A percentile compares a stretch with the other conserved stretches of the same genome.
Conservation (phyloP, 75 land plant genomes). For the Pinus tabuliformis region DNA sequence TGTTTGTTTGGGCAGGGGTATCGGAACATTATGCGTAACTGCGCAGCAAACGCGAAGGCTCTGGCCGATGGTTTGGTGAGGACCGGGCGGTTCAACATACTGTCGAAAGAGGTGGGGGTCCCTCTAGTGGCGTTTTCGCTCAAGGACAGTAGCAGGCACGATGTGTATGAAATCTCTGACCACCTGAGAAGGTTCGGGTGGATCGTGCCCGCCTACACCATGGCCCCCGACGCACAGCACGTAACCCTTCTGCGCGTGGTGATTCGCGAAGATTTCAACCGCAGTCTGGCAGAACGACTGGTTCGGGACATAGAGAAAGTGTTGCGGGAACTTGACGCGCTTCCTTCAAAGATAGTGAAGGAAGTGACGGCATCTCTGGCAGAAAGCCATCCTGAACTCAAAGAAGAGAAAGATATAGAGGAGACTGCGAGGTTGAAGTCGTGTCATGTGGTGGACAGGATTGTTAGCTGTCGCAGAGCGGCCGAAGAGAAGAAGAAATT, state of each 20-base stretch:
- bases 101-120: slow-evolving; percentile 48
- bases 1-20: slow-evolving; percentile 21
- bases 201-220: slow-evolving; percentile 65
- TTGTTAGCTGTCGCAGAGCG: no score
- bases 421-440: no score
- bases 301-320: slow-evolving; percentile 37
- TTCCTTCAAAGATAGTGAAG: no score
- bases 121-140: slow-evolving; percentile 56
- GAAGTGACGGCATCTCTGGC: no score
- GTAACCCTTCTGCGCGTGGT: slow-evolving; percentile 50
- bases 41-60: slow-evolving; percentile 33
- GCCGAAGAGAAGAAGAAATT: no score
- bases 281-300: slow-evolving; percentile 34
- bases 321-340: slow-evolving; percentile 23
- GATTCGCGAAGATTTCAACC: slow-evolving; percentile 56
- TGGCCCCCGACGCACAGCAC: slow-evolving; percentile 53
- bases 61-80: slow-evolving; percentile 26
- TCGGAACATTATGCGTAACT: slow-evolving; percentile 46
- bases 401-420: no score
- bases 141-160: slow-evolving; percentile 17
- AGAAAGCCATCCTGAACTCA: no score
- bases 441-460: no score
- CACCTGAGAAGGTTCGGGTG: slow-evolving; percentile 45
- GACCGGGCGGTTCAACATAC: slow-evolving; percentile 41
- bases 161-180: slow-evolving; percentile 52